phyloP scores from a whole-genome alignment of 257 asterid genomes.

The Knoxia roxburghii region DNA sequence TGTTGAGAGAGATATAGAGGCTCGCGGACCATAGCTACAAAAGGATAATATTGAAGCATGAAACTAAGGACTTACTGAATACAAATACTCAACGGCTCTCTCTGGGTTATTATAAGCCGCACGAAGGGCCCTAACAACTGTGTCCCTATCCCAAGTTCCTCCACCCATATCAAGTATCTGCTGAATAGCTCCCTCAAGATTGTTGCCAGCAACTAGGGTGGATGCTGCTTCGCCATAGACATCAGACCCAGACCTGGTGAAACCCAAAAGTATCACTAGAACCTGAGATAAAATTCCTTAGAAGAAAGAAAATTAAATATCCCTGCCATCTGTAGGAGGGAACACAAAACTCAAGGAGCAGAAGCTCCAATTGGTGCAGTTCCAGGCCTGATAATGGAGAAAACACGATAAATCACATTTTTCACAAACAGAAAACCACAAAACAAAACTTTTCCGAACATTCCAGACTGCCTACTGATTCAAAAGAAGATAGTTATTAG shows the following conservation, averaged over 20 bases:
- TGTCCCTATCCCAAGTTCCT: constrained; percentile 85
- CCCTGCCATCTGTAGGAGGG: background rate
- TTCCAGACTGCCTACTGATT: background rate
- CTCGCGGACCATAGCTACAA: background rate
- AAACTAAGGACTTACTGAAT: constrained; percentile 46
- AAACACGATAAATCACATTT: background rate
- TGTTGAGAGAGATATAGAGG: background rate
- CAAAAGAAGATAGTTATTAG: background rate
- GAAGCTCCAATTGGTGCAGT: constrained; percentile 26
- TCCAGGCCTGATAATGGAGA: constrained; percentile 26
- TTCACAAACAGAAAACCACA: too few relatives aligned
- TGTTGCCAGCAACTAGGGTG: constrained; percentile 64
- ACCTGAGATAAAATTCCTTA: background rate
- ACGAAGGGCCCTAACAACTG: constrained; percentile 76
- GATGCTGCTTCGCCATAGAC: constrained; percentile 70
- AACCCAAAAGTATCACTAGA: constrained; percentile 4
- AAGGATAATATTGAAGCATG: background rate
- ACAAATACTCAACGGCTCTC: constrained; percentile 84
- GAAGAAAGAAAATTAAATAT: background rate
- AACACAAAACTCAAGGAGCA: constrained; percentile 25
- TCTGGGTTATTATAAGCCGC: constrained; percentile 88
- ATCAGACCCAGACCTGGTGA: constrained; percentile 39
- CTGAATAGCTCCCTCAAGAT: constrained; percentile 62
- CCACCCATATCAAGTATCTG: constrained; percentile 93
- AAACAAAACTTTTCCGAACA: background rate